These are phyloP conservation scores for Cotoneaster glaucophyllus DNA, from an alignment of 306 rosid genomes.

Conservation along the genomic window DNA sequence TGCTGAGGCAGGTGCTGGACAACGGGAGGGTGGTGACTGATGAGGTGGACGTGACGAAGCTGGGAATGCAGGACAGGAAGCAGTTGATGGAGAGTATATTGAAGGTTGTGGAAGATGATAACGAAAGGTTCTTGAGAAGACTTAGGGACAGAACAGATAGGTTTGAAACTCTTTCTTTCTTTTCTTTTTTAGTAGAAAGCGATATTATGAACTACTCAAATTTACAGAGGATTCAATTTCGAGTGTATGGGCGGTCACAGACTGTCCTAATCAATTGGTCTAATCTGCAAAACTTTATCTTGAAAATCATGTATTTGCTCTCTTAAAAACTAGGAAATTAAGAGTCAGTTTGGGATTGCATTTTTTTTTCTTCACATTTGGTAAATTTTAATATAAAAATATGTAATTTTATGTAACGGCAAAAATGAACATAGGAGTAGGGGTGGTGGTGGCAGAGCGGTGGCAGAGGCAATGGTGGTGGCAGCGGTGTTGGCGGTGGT, in stretches of 20 bases:
- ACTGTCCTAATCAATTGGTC: background rate
- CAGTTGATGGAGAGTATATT: slow-evolving; percentile 44
- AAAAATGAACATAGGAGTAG: no score
- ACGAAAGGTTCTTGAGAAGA: slow-evolving; percentile 53
- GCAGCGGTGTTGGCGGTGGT: no score
- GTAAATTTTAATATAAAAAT: no score
- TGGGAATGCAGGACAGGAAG: slow-evolving; percentile 45
- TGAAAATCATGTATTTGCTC: no score
- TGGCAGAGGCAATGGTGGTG: no score
- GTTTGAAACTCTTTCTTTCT: slow-evolving; percentile 16
- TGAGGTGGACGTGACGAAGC: slow-evolving; percentile 52
- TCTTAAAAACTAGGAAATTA: no score
- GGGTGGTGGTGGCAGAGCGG: no score
- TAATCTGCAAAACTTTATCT: background rate
- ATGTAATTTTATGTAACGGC: no score
- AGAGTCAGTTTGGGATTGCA: no score
- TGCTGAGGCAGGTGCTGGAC: slow-evolving; percentile 47
- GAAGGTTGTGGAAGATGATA: slow-evolving; percentile 55
- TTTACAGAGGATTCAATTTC: background rate
- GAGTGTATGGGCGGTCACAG: background rate
- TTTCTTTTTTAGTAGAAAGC: no score
- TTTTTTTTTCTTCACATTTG: no score
- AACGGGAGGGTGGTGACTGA: slow-evolving; percentile 41
- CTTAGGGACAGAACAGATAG: slow-evolving; percentile 58
- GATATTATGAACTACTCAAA: background rate